Base-by-base conservation (phyloP, 169 alveolate species). In the Plasmodium relictum region DNA sequence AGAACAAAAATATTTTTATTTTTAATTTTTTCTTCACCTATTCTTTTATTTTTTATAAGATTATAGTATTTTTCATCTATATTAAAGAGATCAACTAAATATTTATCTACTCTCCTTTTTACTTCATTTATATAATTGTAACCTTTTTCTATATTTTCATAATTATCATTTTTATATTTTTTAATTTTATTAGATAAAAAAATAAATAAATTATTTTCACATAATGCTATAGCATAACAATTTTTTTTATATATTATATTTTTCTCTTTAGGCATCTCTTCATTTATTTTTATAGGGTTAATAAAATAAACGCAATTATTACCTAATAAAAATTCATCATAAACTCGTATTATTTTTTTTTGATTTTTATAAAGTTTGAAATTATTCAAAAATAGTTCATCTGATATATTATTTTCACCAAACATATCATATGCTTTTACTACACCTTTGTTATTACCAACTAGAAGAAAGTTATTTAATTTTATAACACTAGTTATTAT, bases 291-390 rank as follows among this genome's bases (percentile, higher is more conserved):
- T 37, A 44, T 12, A 10, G 74, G 18, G 16, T 68, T 65, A 26
- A 80, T 16, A 68, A 80, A 80, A 62, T 68, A 22, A 20, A 80
- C 73, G 31, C 66, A 68, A 5, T 12, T 45, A 52, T 80, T 66
- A 24, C 90, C 90, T 68, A 80, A n/a, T 37, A 80, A 12, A 68
- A 80, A 80, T 59, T 65, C 72, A 54, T 80, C 90, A 68, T 68
- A 68, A 22, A 37, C 48, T 37, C 66, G 66, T 41, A 31, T 68
- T 31, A 80, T 61, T 68, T 31, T 80, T 48, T 20, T 80, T 37
- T 80, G 90, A 56, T 18, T 80, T 80, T 80, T 80, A 54, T 56
- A 80, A 3, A 80, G 31, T 14, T 42, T 7, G 16, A 66, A 80
- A 44, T 54, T 6, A 50, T 61, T 31, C 58, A 80, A 41, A 54